A percentile compares a stretch with the other conserved stretches of the same genome.
Conservation (phyloP, 495 filamentous ascomycete species). For the Tuber magnatum region DNA sequence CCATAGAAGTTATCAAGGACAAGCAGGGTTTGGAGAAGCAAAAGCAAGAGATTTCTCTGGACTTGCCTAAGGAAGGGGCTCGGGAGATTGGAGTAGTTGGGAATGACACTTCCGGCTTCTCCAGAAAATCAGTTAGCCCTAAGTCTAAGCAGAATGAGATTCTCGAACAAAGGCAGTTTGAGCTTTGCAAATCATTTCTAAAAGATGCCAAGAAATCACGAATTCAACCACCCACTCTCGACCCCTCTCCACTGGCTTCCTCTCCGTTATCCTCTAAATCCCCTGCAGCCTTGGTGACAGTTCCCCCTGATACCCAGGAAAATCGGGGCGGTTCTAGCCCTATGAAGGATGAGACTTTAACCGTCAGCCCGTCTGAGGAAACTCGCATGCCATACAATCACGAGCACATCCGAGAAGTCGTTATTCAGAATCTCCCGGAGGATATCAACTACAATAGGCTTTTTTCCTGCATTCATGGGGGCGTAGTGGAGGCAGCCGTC, state of each 20-base stretch:
- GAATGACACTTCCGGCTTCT: background rate
- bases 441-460: constrained; percentile 28
- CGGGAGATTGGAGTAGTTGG: background rate
- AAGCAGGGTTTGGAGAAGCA: background rate
- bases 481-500: constrained; percentile 22
- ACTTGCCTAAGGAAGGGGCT: background rate
- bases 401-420: constrained; percentile 28
- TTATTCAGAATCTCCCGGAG: constrained; percentile 19
- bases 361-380: background rate
- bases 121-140: background rate
- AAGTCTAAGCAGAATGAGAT: background rate
- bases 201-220: background rate
- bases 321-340: background rate
- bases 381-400: constrained; percentile 15
- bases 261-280: background rate
- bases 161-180: background rate
- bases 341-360: background rate
- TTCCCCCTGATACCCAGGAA: background rate
- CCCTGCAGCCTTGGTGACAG: background rate
- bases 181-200: background rate
- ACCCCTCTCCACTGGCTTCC: background rate
- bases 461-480: constrained; percentile 20
- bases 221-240: background rate
- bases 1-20: background rate
- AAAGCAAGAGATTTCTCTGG: background rate